Base-by-base conservation (phyloP, 2,329 filamentous ascomycete species). In the Rasamsonia emersonii region DNA sequence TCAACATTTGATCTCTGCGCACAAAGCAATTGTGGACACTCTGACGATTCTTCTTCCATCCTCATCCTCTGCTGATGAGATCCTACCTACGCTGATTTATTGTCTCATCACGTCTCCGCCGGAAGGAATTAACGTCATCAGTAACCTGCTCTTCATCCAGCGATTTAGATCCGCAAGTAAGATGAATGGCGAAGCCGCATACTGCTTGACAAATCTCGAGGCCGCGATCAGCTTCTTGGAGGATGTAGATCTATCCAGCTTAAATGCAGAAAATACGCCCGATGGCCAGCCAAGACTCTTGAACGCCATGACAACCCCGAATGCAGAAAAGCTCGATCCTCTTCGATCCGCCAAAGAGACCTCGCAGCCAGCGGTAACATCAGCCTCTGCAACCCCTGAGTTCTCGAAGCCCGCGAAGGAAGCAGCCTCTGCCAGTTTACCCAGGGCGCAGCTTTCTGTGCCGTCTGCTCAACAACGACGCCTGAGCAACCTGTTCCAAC, bases 51-150 rank as follows among this genome's bases (percentile, higher is more conserved):
- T 79, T 13, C 71, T 79, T 33, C 73, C 76, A 6, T 74, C 88
- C 1, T 74, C 75, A 1, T 94, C 91, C 1, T 96, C 91, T 1
- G 91, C 91, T 3, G 91, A 98, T 53, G 91, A 96, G 60, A 93
- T 98, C 33, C 78, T 98, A 56, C 91, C 91, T 1, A 94, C 93
- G 58, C 71, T 98, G 41, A 98, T 98, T 40, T 98, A 93, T 62
- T 85, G 86, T 0, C 73, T 98, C 38, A 93, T 98, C 53, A 95
- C 86, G 3, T 80, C 88, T 26, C 81, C 86, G 0, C 82, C 88
- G 0, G 83, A 91, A 56, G 75, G 79, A 19, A 79, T 96, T 28
- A 84, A 88, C 55, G 81, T 88, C 34, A 86, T 94, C 50, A 96
- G 89, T 65, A 93, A 98, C 54, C 68, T 93, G n/a, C 77, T 82